Conservation (phyloP, 805 yeast species). For the Lachancea lanzarotensis region DNA sequence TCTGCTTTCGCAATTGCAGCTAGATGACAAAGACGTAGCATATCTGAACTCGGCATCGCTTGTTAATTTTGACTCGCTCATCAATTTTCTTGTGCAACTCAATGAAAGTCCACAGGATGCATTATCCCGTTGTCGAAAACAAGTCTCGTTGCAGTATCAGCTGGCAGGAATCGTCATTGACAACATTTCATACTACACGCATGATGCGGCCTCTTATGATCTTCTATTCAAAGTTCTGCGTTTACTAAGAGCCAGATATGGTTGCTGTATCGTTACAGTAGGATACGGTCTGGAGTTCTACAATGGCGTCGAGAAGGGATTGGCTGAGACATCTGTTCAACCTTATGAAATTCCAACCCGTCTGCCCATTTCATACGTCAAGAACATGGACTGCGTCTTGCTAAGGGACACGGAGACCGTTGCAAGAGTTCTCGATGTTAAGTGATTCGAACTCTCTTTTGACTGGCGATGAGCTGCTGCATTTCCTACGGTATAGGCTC, state of each 20-base stretch:
- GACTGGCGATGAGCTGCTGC: too few relatives aligned
- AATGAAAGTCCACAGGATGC: conserved; percentile 21
- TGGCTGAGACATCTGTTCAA: conserved; percentile 5
- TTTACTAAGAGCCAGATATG: conserved; percentile 19
- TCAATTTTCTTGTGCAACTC: conserved; percentile 19
- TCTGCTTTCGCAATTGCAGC: not conserved
- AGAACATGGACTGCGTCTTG: conserved; percentile 23
- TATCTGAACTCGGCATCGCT: conserved; percentile 21
- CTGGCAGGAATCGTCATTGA: conserved; percentile 29
- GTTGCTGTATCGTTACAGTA: conserved; percentile 26
- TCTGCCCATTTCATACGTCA: conserved; percentile 22
- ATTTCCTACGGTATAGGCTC: too few relatives aligned
- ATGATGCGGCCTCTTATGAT: conserved; percentile 14
- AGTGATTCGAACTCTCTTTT: not conserved
- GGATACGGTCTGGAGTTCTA: conserved; percentile 27
- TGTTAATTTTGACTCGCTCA: conserved; percentile 17
- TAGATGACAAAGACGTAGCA: conserved; percentile 3
- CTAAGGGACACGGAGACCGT: conserved; percentile 18
- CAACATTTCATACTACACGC: conserved; percentile 25
- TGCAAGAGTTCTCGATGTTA: conserved; percentile 11
- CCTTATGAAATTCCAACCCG: conserved; percentile 13
- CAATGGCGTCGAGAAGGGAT: conserved; percentile 22
- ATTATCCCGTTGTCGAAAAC: conserved; percentile 15
- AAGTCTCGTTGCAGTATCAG: conserved; percentile 10
- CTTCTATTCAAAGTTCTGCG: conserved; percentile 16